Percentiles rank a stretch among this genome's conserved stretches.
phyloP scores from a whole-genome alignment of 2,329 filamentous ascomycete genomes.

The Magnaporthiopsis incrustans region DNA sequence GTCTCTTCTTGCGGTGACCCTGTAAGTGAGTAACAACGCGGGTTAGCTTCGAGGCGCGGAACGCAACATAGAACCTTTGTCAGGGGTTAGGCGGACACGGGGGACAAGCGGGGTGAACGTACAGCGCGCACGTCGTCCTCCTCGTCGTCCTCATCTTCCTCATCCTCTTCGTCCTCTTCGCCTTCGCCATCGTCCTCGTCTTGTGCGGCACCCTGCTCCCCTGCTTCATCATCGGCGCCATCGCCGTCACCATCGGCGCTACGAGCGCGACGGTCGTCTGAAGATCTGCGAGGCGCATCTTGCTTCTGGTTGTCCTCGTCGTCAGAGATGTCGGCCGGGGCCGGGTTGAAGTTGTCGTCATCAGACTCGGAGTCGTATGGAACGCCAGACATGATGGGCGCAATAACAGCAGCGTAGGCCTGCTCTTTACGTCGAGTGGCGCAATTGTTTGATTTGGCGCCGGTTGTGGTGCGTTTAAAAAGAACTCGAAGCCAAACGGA shows the following conservation, averaged over 20 bases:
- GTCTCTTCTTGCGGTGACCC: conserved; percentile 72
- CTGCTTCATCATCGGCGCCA: conserved; percentile 22
- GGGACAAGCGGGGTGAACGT: neutral
- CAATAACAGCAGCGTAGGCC: neutral
- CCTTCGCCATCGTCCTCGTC: conserved; percentile 39
- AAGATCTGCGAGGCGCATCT: conserved; percentile 4
- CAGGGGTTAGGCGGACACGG: neutral
- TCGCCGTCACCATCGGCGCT: conserved; percentile 18
- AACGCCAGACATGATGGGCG: conserved; percentile 5
- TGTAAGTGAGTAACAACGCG: conserved; percentile 17
- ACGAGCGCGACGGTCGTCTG: conserved; percentile 19
- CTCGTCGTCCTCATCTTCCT: conserved; percentile 35
- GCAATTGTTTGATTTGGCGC: neutral
- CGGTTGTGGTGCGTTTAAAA: neutral
- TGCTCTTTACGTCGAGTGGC: neutral
- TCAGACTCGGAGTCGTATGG: conserved; percentile 59
- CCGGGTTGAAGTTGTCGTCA: conserved; percentile 85
- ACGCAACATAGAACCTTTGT: too few species aligned
- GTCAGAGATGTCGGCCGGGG: conserved; percentile 64
- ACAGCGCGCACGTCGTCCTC: conserved; percentile 14
- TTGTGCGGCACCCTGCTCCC: conserved; percentile 24
- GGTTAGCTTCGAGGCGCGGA: conserved; percentile 5
- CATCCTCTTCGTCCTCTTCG: conserved; percentile 35
- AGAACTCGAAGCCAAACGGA: neutral
- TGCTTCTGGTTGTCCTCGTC: conserved; percentile 45